These are phyloP conservation scores for Penicillium cosmopolitanum DNA, from an alignment of 495 filamentous ascomycete species.

Conservation along the genomic window DNA sequence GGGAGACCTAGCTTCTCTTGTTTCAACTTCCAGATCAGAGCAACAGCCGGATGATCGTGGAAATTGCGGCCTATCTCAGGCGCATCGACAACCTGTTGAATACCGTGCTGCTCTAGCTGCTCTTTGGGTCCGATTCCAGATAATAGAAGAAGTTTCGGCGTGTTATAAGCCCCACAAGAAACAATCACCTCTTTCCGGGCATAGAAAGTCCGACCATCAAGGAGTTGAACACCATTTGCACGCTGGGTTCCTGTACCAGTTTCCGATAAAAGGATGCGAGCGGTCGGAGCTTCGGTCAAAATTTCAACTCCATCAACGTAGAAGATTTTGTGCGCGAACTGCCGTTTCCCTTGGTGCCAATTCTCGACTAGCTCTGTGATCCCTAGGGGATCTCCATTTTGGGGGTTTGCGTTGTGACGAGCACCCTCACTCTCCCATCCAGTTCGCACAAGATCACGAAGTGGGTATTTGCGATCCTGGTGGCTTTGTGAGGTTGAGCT, in stretches of 20 bases:
- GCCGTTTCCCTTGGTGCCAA: constrained; percentile 36
- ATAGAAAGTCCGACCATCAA: constrained; percentile 4
- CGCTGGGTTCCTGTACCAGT: not conserved
- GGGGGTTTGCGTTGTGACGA: constrained; percentile 25
- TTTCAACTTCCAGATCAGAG: constrained; percentile 41
- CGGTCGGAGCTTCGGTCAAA: constrained; percentile 7
- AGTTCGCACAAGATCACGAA: constrained; percentile 33
- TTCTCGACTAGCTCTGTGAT: constrained; percentile 37
- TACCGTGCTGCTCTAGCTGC: constrained; percentile 26
- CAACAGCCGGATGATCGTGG: constrained; percentile 36
- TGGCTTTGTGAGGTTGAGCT: constrained; percentile 13
- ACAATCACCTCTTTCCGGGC: constrained; percentile 13
- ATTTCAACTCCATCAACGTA: constrained; percentile 18
- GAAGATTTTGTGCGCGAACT: constrained; percentile 37
- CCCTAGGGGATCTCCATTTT: constrained; percentile 35
- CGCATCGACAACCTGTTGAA: constrained; percentile 18
- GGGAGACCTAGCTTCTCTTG: constrained; percentile 38
- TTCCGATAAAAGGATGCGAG: not conserved
- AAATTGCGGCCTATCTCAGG: constrained; percentile 42
- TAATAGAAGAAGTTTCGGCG: constrained; percentile 43
- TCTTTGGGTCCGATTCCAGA: constrained; percentile 39
- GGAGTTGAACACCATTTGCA: constrained; percentile 2
- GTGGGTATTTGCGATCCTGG: constrained; percentile 29
- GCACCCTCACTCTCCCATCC: constrained; percentile 36
- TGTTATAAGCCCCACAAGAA: constrained; percentile 14